phyloP scores from a whole-genome alignment of 305 asterid species.

The Galium porrigens region DNA sequence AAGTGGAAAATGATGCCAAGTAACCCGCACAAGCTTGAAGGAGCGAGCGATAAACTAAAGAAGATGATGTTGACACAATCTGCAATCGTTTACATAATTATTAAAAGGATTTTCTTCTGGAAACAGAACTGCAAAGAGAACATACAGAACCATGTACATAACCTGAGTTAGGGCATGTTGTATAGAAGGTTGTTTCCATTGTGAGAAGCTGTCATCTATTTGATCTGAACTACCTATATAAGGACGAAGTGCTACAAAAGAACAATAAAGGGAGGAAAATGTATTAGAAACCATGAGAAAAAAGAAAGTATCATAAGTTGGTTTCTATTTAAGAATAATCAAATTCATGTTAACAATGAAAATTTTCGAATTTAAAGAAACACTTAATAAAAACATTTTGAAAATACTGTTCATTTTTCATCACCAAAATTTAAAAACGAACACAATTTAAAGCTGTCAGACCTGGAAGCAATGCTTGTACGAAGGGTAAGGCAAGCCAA shows the following conservation, averaged over 20 bases:
- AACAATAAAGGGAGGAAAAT: conserved; percentile 16
- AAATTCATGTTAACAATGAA: neutral
- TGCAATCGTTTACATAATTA: conserved; percentile 33
- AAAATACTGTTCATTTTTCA: neutral
- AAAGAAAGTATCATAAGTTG: neutral
- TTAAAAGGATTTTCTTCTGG: conserved; percentile 14
- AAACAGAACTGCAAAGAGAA: conserved; percentile 14
- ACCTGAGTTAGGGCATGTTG: conserved; percentile 81
- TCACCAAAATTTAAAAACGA: conserved; percentile 12
- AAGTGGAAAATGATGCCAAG: conserved; percentile 75
- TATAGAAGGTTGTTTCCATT: conserved; percentile 69
- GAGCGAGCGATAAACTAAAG: conserved; percentile 58
- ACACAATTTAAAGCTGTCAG: conserved; percentile 17
- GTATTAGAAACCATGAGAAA: neutral
- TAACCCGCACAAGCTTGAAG: conserved; percentile 89
- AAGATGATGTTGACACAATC: conserved; percentile 79
- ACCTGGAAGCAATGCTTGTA: conserved; percentile 98
- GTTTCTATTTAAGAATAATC: neutral
- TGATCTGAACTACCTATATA: conserved; percentile 45
- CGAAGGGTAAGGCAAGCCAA: conserved; percentile 75
- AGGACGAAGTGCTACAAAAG: conserved; percentile 82
- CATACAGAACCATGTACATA: conserved; percentile 11
- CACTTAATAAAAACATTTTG: neutral
- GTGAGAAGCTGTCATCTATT: conserved; percentile 71
- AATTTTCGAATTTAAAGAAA: neutral